Evolutionary conservation across 2,329 filamentous ascomycete species (phyloP).

Genomic region (Helotiales sp.): DNA sequence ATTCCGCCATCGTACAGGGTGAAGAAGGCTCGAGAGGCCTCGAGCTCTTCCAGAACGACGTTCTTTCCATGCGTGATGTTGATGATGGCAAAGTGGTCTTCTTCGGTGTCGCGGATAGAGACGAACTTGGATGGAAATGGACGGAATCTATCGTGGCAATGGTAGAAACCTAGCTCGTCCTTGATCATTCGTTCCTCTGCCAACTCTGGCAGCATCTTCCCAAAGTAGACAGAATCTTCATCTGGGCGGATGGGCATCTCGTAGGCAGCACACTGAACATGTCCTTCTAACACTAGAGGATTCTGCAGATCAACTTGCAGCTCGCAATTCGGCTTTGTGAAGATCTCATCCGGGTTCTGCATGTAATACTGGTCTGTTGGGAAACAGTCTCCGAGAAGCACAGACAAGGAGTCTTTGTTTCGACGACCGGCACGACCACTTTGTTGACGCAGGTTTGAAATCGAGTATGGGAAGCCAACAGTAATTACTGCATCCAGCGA

Average conservation of each 20-base stretch:
- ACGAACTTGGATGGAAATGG: constrained; percentile 84
- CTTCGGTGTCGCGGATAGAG: constrained; percentile 84
- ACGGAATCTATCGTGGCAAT: constrained; percentile 86
- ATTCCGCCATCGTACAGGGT: constrained; percentile 97
- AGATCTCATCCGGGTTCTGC: constrained; percentile 92
- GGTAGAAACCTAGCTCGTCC: constrained; percentile 82
- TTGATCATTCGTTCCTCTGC: constrained; percentile 74
- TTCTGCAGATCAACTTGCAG: constrained; percentile 92
- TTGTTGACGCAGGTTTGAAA: constrained; percentile 92
- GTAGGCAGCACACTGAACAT: constrained; percentile 92
- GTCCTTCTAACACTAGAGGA: constrained; percentile 87
- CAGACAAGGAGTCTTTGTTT: constrained; percentile 90
- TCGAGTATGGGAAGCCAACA: constrained; percentile 93
- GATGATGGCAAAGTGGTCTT: constrained; percentile 92
- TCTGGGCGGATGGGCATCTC: constrained; percentile 89
- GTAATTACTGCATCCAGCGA: constrained; percentile 92
- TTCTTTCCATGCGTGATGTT: constrained; percentile 85
- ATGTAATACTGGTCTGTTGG: constrained; percentile 96
- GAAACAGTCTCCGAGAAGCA: constrained; percentile 87
- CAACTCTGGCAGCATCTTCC: constrained; percentile 71
- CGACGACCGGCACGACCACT: constrained; percentile 89
- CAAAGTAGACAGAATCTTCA: constrained; percentile 80
- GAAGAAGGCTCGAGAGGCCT: constrained; percentile 92
- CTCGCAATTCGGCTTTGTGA: constrained; percentile 87
- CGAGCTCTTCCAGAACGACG: constrained; percentile 89